Evolutionary conservation across 768 basidiomycete genomes (phyloP).

Genomic region (Pisolithus sp.): DNA sequence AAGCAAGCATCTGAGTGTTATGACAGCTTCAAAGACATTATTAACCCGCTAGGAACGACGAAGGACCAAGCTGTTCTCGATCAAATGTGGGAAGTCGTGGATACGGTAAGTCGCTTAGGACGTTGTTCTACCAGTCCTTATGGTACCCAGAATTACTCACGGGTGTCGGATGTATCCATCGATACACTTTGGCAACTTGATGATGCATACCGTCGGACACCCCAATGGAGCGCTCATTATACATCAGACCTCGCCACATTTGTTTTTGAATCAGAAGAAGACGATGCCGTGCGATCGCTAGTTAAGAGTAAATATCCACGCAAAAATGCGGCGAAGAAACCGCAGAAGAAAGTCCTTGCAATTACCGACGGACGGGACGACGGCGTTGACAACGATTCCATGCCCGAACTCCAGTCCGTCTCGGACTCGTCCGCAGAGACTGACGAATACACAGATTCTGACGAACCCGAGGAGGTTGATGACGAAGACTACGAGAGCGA

Average conservation of each 20-base stretch:
- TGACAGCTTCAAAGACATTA: slow-evolving; percentile 46
- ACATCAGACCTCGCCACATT: slow-evolving; percentile 14
- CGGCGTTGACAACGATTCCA: slow-evolving; percentile 43
- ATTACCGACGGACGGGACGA: slow-evolving; percentile 42
- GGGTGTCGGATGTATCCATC: slow-evolving; percentile 44
- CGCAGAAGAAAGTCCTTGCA: slow-evolving; percentile 37
- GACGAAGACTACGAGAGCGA: slow-evolving; percentile 36
- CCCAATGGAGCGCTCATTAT: slow-evolving; percentile 54
- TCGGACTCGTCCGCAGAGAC: slow-evolving; percentile 50
- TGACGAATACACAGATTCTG: slow-evolving; percentile 30
- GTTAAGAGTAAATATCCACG: slow-evolving; percentile 10
- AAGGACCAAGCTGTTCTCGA: slow-evolving; percentile 45
- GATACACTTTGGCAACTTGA: slow-evolving; percentile 61
- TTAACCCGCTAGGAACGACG: slow-evolving; percentile 55
- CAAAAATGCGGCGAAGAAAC: slow-evolving; percentile 21
- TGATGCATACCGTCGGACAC: slow-evolving; percentile 42
- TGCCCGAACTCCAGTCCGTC: slow-evolving; percentile 63
- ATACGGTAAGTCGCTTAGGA: slow-evolving; percentile 38
- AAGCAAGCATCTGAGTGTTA: slow-evolving; percentile 46
- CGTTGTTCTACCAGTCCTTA: neutral
- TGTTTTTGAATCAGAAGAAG: slow-evolving; percentile 22
- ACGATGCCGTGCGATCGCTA: slow-evolving; percentile 9
- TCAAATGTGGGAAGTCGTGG: slow-evolving; percentile 58
- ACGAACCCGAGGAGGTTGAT: slow-evolving; percentile 30
- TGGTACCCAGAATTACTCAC: slow-evolving; percentile 51